Evolutionary conservation across 2,329 filamentous ascomycete species (phyloP), one percentile per base, ranked within the genome.

Genomic region (Pleoardoris graminearum): DNA sequence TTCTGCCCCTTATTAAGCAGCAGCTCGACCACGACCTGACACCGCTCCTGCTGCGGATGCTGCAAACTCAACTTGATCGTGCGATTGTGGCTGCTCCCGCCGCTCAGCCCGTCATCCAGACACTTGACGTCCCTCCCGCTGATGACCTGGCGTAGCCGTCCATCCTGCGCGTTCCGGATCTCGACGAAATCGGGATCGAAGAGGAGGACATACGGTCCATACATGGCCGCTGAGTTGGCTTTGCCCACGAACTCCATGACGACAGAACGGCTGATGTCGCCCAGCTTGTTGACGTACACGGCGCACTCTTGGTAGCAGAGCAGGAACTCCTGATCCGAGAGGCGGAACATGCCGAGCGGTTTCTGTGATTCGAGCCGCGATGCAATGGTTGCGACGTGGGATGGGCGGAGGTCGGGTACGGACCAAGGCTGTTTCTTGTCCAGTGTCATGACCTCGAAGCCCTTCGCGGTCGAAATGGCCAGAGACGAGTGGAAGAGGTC

Each of bases 191-290:
- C 93, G 19, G 90, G 88, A 71, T 97, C 94, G 77, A 97, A 96
- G 4, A 99, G 84, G 7, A 99, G 80, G 4, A 99, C 83, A 71
- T 96, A 97, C 52, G 91, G 88, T 1, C 91, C 92, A 64, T 91
- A 95, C 77, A 97, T 87, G 56, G 91, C 94, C 1, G 92, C 92
- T 11, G 86, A 85, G 57, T 88, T 87, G 1, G 94, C 94, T 66
- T 88, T 93, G 61, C 94, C 94, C n/a, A 96, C 94, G 72, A 97
- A 99, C 70, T 97, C 91, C 91, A 99, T 96, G 67, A 97, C 92
- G 53, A 97, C 90, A 23, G 88, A 91, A 39, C 95, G 88, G 33
- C 87, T 93, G 23, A 99, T 91, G 56, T 99, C 94, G 60, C 94
- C 94, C 73, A 97, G 91, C 76, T 97, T 97, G 79, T 99, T 95